phyloP scores from a whole-genome alignment of 192 early-diverging fungal genomes.

The Coemansia sp. region DNA sequence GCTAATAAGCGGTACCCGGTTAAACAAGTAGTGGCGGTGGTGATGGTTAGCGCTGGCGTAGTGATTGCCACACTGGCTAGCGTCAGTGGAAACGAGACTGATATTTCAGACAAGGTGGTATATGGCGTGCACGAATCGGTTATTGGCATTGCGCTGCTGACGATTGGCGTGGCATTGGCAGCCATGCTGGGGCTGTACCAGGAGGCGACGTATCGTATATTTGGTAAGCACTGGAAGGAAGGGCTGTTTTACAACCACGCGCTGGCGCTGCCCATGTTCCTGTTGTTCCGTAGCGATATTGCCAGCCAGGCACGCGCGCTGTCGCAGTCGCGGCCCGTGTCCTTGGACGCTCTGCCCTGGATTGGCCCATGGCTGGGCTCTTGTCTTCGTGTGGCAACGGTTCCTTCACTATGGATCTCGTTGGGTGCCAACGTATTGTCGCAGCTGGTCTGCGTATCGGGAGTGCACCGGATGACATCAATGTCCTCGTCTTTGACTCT shows the following conservation, averaged over 20 bases:
- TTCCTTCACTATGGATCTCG: conserved; percentile 71
- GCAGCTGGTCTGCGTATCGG: conserved; percentile 87
- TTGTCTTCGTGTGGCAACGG: conserved; percentile 17
- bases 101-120: no score
- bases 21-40: conserved; percentile 56
- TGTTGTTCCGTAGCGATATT: conserved; percentile 70
- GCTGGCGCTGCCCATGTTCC: conserved; percentile 75
- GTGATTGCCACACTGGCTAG: conserved; percentile 61
- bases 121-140: conserved; percentile 50
- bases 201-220: conserved; percentile 70
- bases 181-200: conserved; percentile 80
- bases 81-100: neutral
- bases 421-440: conserved; percentile 67
- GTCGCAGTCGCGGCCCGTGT: conserved; percentile 47
- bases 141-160: conserved; percentile 65
- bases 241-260: conserved; percentile 86
- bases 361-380: neutral
- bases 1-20: conserved; percentile 60
- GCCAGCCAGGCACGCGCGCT: conserved; percentile 39
- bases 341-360: conserved; percentile 3
- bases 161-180: conserved; percentile 69
- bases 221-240: conserved; percentile 81
- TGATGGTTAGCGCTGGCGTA: conserved; percentile 75
- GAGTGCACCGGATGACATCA: conserved; percentile 76
- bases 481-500: conserved; percentile 75